These are phyloP conservation scores for Colletotrichum acutatum DNA, from an alignment of 2,329 filamentous ascomycete genomes.

Conservation along the genomic window DNA sequence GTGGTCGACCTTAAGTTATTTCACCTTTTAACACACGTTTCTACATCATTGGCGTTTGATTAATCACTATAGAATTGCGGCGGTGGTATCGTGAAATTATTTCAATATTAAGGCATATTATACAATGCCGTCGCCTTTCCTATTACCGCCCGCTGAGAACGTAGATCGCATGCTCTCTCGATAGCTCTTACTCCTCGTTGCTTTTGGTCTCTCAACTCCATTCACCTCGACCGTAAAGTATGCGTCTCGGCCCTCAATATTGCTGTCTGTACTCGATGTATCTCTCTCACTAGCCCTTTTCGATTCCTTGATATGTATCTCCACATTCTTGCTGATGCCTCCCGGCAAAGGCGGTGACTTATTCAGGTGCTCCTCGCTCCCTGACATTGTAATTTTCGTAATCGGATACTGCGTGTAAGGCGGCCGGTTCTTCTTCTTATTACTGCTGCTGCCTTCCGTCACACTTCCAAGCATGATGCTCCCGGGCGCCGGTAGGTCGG, in stretches of 20 bases:
- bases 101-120: background rate
- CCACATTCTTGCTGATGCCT: conserved; percentile 30
- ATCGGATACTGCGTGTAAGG: conserved; percentile 28
- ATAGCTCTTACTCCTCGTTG: background rate
- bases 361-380: conserved; percentile 29
- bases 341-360: background rate
- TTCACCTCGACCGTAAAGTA: conserved; percentile 4
- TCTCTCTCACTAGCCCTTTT: background rate
- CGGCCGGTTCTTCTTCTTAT: conserved; percentile 21
- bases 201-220: background rate
- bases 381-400: conserved; percentile 20
- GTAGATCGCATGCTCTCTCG: background rate
- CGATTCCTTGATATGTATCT: conserved; percentile 22
- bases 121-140: background rate
- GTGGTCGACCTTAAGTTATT: too few species aligned
- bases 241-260: conserved; percentile 3
- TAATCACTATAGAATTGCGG: background rate
- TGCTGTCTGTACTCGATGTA: background rate
- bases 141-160: background rate
- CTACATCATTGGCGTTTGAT: background rate
- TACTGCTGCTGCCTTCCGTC: background rate
- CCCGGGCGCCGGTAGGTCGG: conserved; percentile 18
- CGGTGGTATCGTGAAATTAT: background rate
- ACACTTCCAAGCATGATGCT: conserved; percentile 29
- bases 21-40: background rate